Evolutionary conservation across 2,329 filamentous ascomycete genomes (phyloP).

Genomic region (Claviceps africana): DNA sequence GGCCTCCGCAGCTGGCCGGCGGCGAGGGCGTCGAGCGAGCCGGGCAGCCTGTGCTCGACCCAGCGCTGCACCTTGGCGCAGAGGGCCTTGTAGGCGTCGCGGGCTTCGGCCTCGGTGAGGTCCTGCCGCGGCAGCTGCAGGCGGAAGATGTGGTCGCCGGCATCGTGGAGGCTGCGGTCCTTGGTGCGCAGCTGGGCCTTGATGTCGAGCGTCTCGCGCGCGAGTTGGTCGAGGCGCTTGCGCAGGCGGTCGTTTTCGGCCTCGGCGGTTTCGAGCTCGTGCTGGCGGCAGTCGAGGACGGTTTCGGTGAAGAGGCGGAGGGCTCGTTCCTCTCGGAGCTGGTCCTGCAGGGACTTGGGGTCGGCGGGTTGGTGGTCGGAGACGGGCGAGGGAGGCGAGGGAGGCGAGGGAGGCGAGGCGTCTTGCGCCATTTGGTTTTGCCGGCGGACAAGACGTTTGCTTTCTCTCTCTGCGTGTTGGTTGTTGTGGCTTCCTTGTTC

Average conservation of each 20-base stretch:
- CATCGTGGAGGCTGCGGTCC: conserved; percentile 16
- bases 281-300: conserved; percentile 23
- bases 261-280: conserved; percentile 20
- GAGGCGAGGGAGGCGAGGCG: background rate
- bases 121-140: conserved; percentile 20
- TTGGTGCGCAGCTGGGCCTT: conserved; percentile 16
- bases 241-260: conserved; percentile 15
- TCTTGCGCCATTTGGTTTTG: background rate
- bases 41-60: conserved; percentile 21
- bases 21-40: conserved; percentile 19
- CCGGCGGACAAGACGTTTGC: too few relatives aligned
- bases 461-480: too few relatives aligned
- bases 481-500: too few relatives aligned
- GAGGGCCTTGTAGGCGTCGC: conserved; percentile 19
- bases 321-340: conserved; percentile 17
- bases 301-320: conserved; percentile 22
- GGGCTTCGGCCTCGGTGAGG: conserved; percentile 22
- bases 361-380: background rate
- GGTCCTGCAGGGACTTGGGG: conserved; percentile 11
- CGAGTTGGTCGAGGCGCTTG: conserved; percentile 16
- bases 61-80: conserved; percentile 22
- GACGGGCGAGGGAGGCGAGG: background rate
- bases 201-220: conserved; percentile 16
- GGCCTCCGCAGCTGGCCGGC: too few relatives aligned
- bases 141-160: conserved; percentile 19